These are phyloP conservation scores for Atalantia buxifolia DNA, from an alignment of 345 rosid species.

Conservation along the genomic window DNA sequence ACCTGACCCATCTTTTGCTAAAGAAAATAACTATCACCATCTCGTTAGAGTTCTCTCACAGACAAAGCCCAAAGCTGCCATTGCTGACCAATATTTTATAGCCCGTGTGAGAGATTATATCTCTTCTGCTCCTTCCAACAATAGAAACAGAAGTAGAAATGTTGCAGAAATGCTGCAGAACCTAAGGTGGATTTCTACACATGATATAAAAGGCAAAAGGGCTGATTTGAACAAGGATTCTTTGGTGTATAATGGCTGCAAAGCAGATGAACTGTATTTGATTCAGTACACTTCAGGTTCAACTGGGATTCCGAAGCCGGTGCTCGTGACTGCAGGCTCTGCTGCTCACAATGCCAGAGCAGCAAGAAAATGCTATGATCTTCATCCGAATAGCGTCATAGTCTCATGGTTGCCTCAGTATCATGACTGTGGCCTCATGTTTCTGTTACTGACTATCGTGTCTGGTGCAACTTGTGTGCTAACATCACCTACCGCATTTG, in stretches of 20 bases:
- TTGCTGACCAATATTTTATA: slow-evolving; percentile 39
- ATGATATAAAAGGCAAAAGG: slow-evolving; percentile 22
- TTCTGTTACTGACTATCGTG: slow-evolving; percentile 44
- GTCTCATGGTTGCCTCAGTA: slow-evolving; percentile 66
- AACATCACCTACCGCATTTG: slow-evolving; percentile 39
- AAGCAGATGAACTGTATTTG: slow-evolving; percentile 41
- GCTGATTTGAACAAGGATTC: background rate
- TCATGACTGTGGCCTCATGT: slow-evolving; percentile 68
- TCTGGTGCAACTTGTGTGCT: slow-evolving; percentile 59
- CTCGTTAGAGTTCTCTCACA: slow-evolving; percentile 49
- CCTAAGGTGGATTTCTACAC: slow-evolving; percentile 44
- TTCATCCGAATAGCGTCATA: slow-evolving; percentile 45
- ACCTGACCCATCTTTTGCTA: slow-evolving; percentile 34
- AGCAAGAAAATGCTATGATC: slow-evolving; percentile 56
- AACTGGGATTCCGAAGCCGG: slow-evolving; percentile 64
- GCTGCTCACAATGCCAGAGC: slow-evolving; percentile 61
- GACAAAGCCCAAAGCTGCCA: slow-evolving; percentile 57
- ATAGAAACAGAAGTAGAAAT: background rate
- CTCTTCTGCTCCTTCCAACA: slow-evolving; percentile 25
- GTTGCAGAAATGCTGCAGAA: slow-evolving; percentile 33
- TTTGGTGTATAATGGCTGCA: slow-evolving; percentile 31
- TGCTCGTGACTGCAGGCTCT: slow-evolving; percentile 57
- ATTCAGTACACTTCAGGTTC: slow-evolving; percentile 73
- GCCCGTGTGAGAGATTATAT: slow-evolving; percentile 24
- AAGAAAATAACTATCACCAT: slow-evolving; percentile 37